These are phyloP conservation scores for Clavispora phyllophila DNA, from an alignment of 805 yeast genomes.

Conservation along the genomic window DNA sequence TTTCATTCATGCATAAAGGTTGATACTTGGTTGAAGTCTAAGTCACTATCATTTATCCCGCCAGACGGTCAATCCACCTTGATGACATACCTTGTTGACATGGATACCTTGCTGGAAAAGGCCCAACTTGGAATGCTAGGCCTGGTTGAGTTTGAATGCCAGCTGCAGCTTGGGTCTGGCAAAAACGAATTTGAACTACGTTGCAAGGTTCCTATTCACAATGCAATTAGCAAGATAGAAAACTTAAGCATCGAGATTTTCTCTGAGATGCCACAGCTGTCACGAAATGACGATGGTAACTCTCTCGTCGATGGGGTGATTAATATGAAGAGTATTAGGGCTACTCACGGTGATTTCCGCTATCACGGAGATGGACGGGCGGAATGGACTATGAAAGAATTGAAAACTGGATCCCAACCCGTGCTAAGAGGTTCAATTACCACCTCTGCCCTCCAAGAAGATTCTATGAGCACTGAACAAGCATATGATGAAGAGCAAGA, in stretches of 20 bases:
- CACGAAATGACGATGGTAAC: constrained; percentile 4
- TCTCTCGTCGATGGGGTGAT: constrained; percentile 14
- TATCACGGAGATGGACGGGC: constrained; percentile 47
- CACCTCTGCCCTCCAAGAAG: not conserved
- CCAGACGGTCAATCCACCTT: constrained; percentile 76
- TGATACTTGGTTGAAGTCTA: constrained; percentile 47
- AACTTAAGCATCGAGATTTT: constrained; percentile 24
- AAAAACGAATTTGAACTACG: constrained; percentile 61
- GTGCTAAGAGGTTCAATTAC: constrained; percentile 55
- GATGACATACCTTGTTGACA: constrained; percentile 59
- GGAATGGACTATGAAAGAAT: constrained; percentile 61
- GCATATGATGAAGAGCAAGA: not conserved
- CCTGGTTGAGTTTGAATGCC: constrained; percentile 49
- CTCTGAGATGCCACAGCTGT: constrained; percentile 6
- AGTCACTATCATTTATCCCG: constrained; percentile 65
- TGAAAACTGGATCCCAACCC: constrained; percentile 63
- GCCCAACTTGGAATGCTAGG: constrained; percentile 35
- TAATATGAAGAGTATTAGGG: constrained; percentile 51
- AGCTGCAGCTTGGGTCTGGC: constrained; percentile 46
- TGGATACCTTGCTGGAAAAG: constrained; percentile 25
- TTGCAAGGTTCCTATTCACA: constrained; percentile 36
- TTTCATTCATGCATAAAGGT: constrained; percentile 68
- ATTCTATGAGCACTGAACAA: not conserved
- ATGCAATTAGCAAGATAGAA: constrained; percentile 30
- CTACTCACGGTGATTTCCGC: constrained; percentile 75